phyloP scores from a whole-genome alignment of 192 early-diverging fungal species.

The Polychytrium aggregatum region DNA sequence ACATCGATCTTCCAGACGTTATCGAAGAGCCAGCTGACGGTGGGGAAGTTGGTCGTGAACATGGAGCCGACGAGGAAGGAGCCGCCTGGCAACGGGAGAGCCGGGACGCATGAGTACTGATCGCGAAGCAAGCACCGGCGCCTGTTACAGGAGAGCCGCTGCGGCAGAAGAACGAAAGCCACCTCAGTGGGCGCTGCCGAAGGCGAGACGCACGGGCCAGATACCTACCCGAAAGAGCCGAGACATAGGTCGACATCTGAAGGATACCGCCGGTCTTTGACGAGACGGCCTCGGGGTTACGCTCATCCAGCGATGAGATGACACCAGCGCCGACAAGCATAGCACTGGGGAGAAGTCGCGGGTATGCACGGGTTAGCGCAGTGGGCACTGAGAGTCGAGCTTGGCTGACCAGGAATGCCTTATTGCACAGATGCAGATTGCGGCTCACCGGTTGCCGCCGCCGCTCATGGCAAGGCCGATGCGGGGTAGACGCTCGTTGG shows the following conservation, averaged over 20 bases:
- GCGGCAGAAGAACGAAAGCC: no score
- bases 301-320: slow-evolving; percentile 6
- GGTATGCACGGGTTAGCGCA: neutral
- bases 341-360: slow-evolving; percentile 3
- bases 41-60: slow-evolving; percentile 9
- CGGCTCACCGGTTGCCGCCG: slow-evolving; percentile 10
- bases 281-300: neutral
- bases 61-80: slow-evolving; percentile 14
- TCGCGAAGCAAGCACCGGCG: no score
- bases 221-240: slow-evolving; percentile 12
- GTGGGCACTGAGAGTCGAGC: no score
- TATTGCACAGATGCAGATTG: neutral
- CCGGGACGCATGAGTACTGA: no score
- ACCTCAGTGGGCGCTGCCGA: no score
- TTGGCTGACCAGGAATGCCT: no score
- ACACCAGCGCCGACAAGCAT: slow-evolving; percentile 11
- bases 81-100: no score
- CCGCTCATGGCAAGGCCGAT: slow-evolving; percentile 13
- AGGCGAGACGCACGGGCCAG: no score
- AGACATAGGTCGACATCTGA: slow-evolving; percentile 11
- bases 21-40: neutral
- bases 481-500: slow-evolving; percentile 3
- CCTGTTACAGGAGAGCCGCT: no score
- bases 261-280: slow-evolving; percentile 9
- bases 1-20: slow-evolving; percentile 2